Evolutionary conservation across 176 grass and related monocot genomes (phyloP).

Genomic region (Rhynchospora tenuis): DNA sequence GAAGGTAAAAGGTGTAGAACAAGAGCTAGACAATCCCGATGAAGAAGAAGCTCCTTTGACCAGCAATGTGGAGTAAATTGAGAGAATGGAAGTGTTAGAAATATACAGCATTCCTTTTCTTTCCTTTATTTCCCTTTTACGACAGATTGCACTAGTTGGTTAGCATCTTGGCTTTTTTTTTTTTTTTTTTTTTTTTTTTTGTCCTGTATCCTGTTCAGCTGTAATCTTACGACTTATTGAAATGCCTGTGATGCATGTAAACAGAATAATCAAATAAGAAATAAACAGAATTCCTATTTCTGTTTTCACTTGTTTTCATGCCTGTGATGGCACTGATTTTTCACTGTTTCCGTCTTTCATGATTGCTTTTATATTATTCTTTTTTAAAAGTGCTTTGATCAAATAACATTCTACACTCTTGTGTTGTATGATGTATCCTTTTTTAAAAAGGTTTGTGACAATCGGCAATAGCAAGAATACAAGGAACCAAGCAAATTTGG

Average conservation of each 20-base stretch:
- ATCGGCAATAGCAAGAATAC: too few species aligned
- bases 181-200: not conserved
- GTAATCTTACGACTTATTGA: not conserved
- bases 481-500: not conserved
- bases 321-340: not conserved
- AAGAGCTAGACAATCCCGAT: slow-evolving; percentile 56
- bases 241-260: slow-evolving; percentile 2
- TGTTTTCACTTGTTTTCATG: not conserved
- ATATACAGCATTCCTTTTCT: not conserved
- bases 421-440: too few species aligned
- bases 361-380: not conserved
- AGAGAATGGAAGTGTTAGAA: not conserved
- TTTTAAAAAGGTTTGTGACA: too few species aligned
- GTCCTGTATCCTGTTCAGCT: not conserved
- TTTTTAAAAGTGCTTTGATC: too few species aligned
- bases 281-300: not conserved
- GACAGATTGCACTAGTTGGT: not conserved
- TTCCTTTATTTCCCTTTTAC: not conserved
- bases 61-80: slow-evolving; percentile 52
- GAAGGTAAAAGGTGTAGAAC: slow-evolving; percentile 91
- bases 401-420: too few species aligned
- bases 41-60: slow-evolving; percentile 62
- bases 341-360: not conserved
- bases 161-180: not conserved
- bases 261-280: slow-evolving; percentile 13